A percentile compares a stretch with the other conserved stretches of the same genome.
These are phyloP conservation scores for Phialemoniopsis sp. DNA, from an alignment of 2,329 filamentous ascomycete genomes.

Conservation along the genomic window DNA sequence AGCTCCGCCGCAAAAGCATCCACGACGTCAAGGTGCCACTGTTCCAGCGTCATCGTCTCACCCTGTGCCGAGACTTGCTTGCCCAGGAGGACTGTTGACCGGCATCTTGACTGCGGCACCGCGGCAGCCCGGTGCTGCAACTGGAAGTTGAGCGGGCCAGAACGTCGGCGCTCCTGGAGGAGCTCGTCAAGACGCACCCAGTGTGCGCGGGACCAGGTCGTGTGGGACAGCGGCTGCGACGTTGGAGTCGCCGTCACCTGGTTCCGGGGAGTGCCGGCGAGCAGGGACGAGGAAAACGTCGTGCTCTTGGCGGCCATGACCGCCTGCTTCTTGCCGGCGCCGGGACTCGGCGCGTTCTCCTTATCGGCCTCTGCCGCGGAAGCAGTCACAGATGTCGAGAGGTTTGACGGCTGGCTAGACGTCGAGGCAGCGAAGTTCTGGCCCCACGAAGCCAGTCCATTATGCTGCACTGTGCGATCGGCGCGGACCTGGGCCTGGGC, in stretches of 20 bases:
- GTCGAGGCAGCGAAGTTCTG: neutral
- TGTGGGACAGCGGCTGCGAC: constrained; percentile 7
- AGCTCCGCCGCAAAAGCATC: constrained; percentile 46
- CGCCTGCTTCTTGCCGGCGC: neutral
- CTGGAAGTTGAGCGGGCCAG: constrained; percentile 32
- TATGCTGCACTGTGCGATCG: constrained; percentile 10
- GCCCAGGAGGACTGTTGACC: constrained; percentile 31
- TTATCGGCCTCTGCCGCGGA: constrained; percentile 4
- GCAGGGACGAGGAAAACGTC: constrained; percentile 2
- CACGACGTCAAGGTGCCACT: constrained; percentile 55
- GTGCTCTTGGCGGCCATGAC: neutral
- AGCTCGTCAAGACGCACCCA: constrained; percentile 50
- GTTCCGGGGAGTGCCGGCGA: constrained; percentile 8
- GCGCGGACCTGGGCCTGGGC: constrained; percentile 29
- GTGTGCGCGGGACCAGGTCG: constrained; percentile 28
- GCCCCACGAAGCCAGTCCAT: constrained; percentile 1
- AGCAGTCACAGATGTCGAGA: neutral
- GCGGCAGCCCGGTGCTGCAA: constrained; percentile 16
- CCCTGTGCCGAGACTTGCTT: constrained; percentile 43
- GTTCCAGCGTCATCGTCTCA: constrained; percentile 41
- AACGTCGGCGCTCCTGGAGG: constrained; percentile 43
- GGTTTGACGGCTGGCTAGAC: neutral
- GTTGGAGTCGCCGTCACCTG: neutral
- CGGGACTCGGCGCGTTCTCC: neutral
- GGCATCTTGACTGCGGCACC: constrained; percentile 16